These are phyloP conservation scores for Anthracocystis walkeri DNA, from an alignment of 1,284 basidiomycete species.

Conservation along the genomic window DNA sequence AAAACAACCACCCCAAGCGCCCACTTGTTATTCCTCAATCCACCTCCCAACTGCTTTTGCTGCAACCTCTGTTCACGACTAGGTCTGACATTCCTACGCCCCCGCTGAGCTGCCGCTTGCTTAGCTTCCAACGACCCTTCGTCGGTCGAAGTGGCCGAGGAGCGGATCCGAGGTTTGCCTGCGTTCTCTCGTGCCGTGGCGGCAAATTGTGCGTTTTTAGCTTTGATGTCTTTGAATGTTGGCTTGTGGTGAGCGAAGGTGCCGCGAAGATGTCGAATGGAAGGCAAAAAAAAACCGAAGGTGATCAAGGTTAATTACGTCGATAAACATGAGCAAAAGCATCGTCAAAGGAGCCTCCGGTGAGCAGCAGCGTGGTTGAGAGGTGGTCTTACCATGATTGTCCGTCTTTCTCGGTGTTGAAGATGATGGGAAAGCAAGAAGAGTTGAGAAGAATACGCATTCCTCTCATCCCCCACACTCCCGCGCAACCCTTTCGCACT, in stretches of 20 bases:
- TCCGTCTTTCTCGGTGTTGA: background rate
- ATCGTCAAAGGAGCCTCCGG: too few species aligned
- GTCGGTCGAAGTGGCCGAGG: background rate
- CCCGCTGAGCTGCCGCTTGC: background rate
- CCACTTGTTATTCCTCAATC: conserved; percentile 16
- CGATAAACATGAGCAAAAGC: too few species aligned
- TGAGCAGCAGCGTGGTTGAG: too few species aligned
- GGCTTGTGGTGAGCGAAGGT: conserved; percentile 7
- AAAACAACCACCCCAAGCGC: conserved; percentile 41
- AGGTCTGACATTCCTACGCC: conserved; percentile 31
- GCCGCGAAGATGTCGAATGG: background rate
- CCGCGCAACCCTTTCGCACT: background rate
- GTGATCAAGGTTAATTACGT: background rate
- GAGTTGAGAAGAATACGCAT: background rate
- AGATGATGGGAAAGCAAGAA: background rate
- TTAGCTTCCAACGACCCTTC: conserved; percentile 3
- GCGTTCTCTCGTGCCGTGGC: conserved; percentile 30
- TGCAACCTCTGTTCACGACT: background rate
- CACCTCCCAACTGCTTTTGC: conserved; percentile 3
- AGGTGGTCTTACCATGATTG: too few species aligned
- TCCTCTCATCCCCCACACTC: conserved; percentile 4
- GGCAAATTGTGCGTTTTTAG: conserved; percentile 42
- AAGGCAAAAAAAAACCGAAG: background rate
- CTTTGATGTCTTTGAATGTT: conserved; percentile 31
- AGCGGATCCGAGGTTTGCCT: conserved; percentile 39